Conservation (phyloP, 2,329 filamentous ascomycete species). For the Aspergillus ustus region DNA sequence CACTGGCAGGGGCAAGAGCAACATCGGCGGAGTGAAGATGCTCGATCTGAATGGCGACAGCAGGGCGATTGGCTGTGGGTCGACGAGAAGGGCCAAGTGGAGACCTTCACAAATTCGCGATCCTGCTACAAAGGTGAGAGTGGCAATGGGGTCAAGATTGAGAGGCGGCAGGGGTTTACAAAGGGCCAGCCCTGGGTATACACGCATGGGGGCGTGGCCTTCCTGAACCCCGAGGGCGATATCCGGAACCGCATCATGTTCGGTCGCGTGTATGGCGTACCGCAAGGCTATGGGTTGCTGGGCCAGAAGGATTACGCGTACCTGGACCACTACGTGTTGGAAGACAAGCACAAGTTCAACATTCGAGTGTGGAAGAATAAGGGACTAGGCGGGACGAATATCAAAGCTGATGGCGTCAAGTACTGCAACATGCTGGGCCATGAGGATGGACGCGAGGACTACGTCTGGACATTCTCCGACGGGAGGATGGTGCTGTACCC, state of each 20-base stretch:
- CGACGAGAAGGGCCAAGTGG: neutral
- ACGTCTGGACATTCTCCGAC: conserved; percentile 27
- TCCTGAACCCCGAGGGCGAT: neutral
- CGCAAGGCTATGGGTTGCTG: conserved; percentile 16
- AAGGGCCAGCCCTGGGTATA: conserved; percentile 12
- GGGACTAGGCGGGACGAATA: neutral
- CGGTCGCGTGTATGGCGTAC: conserved; percentile 29
- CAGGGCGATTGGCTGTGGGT: conserved; percentile 13
- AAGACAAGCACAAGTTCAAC: neutral
- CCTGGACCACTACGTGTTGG: conserved; percentile 19
- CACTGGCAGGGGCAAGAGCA: conserved; percentile 17
- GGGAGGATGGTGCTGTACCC: conserved; percentile 23
- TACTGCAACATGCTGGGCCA: conserved; percentile 38
- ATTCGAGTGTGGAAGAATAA: conserved; percentile 7
- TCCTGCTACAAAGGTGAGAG: conserved; percentile 7
- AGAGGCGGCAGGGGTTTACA: conserved; percentile 11
- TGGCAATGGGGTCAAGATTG: conserved; percentile 13
- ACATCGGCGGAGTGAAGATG: conserved; percentile 17
- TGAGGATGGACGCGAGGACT: conserved; percentile 29
- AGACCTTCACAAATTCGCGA: neutral
- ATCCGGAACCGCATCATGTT: conserved; percentile 27
- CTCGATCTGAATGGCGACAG: conserved; percentile 35
- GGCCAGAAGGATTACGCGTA: conserved; percentile 26
- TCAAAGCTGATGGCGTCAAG: conserved; percentile 30
- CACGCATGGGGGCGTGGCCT: conserved; percentile 21